A percentile compares a stretch with the other conserved stretches of the same genome.
Evolutionary conservation across 2,329 filamentous ascomycete genomes (phyloP).

Genomic region (Cladorrhinum sp.): DNA sequence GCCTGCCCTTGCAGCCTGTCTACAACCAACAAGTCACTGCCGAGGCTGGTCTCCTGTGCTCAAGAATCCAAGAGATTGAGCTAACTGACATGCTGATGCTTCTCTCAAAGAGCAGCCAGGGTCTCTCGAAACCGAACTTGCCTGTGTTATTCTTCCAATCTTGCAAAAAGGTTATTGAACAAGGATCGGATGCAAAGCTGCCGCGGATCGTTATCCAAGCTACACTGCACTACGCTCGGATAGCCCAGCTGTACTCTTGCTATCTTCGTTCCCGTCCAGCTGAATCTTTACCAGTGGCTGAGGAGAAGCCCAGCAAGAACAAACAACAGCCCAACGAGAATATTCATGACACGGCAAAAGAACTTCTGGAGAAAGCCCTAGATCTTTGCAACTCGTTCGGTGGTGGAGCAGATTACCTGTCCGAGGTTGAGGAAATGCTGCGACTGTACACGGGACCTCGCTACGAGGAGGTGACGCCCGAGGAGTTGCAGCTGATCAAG

Average conservation of each 20-base stretch:
- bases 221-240: constrained; percentile 32
- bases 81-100: constrained; percentile 22
- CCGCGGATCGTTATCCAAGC: constrained; percentile 39
- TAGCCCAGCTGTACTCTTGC: constrained; percentile 29
- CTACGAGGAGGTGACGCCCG: constrained; percentile 40
- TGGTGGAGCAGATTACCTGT: constrained; percentile 26
- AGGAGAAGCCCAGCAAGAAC: neutral
- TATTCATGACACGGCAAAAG: constrained; percentile 23
- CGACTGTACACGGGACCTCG: constrained; percentile 33
- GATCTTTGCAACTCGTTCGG: constrained; percentile 36
- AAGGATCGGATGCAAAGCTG: constrained; percentile 31
- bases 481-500: constrained; percentile 44
- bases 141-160: neutral
- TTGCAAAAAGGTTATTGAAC: constrained; percentile 32
- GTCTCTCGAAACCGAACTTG: too few species aligned
- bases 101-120: neutral
- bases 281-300: neutral
- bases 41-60: constrained; percentile 29
- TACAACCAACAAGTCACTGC: constrained; percentile 26
- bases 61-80: constrained; percentile 31
- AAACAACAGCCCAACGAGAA: constrained; percentile 6
- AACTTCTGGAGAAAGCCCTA: constrained; percentile 30
- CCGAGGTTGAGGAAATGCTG: constrained; percentile 30
- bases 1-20: constrained; percentile 20
- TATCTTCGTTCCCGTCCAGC: constrained; percentile 4